Conservation (phyloP, 2,329 filamentous ascomycete genomes). For the Fonsecaea multimorphosa region DNA sequence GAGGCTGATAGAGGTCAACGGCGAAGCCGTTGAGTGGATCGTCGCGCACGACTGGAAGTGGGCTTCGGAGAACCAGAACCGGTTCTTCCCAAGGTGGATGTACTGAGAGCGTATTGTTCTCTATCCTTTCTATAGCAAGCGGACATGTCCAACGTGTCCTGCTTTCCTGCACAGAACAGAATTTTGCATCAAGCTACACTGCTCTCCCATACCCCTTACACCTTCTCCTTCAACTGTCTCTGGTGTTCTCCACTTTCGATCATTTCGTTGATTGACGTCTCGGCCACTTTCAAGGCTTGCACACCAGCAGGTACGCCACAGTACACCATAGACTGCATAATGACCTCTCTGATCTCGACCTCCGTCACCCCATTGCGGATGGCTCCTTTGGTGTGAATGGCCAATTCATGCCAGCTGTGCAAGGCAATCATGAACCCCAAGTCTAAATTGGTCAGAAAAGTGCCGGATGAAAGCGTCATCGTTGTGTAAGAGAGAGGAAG, state of each 20-base stretch:
- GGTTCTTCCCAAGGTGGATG: conserved; percentile 30
- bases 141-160: not conserved
- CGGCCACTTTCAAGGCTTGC: conserved; percentile 45
- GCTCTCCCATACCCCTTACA: not conserved
- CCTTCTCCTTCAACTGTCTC: conserved; percentile 13
- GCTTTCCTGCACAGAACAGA: too few species aligned
- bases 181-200: too few species aligned
- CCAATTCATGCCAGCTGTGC: conserved; percentile 64
- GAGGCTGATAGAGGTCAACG: conserved; percentile 22
- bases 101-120: not conserved
- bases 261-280: conserved; percentile 14
- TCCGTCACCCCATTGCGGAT: conserved; percentile 67
- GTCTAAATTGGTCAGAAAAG: not conserved
- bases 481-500: too few species aligned
- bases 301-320: conserved; percentile 53
- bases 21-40: conserved; percentile 27
- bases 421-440: conserved; percentile 67
- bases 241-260: conserved; percentile 5
- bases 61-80: conserved; percentile 34
- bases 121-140: not conserved
- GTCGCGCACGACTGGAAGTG: conserved; percentile 38
- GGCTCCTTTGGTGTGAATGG: conserved; percentile 66
- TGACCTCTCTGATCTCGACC: conserved; percentile 62
- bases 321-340: conserved; percentile 43
- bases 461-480: not conserved